These are phyloP conservation scores for Andrographis paniculata DNA, from an alignment of 305 asterid species.

Conservation along the genomic window DNA sequence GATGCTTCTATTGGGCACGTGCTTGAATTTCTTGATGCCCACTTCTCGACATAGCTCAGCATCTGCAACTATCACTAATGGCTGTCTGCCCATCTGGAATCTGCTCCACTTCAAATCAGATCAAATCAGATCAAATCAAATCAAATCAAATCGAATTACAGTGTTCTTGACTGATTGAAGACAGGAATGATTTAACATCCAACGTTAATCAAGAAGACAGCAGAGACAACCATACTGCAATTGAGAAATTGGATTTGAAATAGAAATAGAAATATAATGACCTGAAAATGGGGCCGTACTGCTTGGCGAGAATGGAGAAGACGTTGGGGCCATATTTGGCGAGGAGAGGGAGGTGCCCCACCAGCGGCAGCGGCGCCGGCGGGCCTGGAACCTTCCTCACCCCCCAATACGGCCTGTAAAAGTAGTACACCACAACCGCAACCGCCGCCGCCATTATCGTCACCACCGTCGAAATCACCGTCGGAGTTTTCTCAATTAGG, in stretches of 20 bases:
- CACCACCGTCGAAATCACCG: too few species aligned
- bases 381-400: constrained; percentile 91
- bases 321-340: constrained; percentile 85
- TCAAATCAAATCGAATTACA: too few species aligned
- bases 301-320: constrained; percentile 70
- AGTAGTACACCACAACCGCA: constrained; percentile 39
- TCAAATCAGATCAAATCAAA: too few species aligned
- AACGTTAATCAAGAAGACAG: too few species aligned
- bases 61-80: constrained; percentile 76
- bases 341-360: constrained; percentile 89
- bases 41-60: constrained; percentile 89
- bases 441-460: too few species aligned
- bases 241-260: not conserved
- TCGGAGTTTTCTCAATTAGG: too few species aligned
- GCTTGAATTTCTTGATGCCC: constrained; percentile 80
- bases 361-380: constrained; percentile 57
- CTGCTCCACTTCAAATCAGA: too few species aligned
- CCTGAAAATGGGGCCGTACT: constrained; percentile 90
- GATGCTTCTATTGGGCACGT: constrained; percentile 72
- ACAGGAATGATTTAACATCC: too few species aligned
- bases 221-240: too few species aligned
- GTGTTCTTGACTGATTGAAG: too few species aligned
- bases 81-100: constrained; percentile 97
- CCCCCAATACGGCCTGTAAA: constrained; percentile 72
- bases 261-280: constrained; percentile 7